Evolutionary conservation across 306 rosid species (phyloP), one percentile per base, ranked within the genome.

Genomic region (Astragalus glycyphyllos): DNA sequence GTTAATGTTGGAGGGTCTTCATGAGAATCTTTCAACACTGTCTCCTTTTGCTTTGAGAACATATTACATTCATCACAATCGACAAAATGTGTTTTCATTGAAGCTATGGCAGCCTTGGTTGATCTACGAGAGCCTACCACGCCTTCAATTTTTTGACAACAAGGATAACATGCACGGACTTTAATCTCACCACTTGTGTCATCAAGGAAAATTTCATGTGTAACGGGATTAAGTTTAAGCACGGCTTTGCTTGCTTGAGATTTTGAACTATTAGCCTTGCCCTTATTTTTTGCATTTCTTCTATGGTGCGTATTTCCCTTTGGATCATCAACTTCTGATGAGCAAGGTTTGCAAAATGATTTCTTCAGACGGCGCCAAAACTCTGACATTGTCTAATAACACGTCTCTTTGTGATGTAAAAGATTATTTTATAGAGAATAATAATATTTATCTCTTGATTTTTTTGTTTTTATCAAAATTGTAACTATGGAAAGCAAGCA

Each of bases 271-370:
- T 58, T 40, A 49, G 5, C 50, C 26, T 54, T 60, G 58, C 4
- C 48, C 15, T 41, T 46, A 7, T 17, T 80, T 44, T 54, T 75
- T 81, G 35, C 69, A 11, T 49, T 49, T 60, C 37, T 49, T 60
- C 37, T 45, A 6, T 51, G 65, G 8, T 76, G 54, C 9, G 35
- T 46, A 12, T 12, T 68, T 70, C 60, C 38, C 49, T 45, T 49
- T 1, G 88, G 84, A 56, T 78, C 86, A 81, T 77, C 60, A 60
- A 85, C 87, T 49, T 81, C 88, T 34, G 79, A 67, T 31, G 67
- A 68, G n/a, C 69, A 40, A 37, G 81, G 23, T 51, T 77, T 85
- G 85, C 86, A 83, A 34, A 81, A 58, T 48, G 88, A 81, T 49
- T 70, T 85, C 78, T 69, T 85, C 65, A 83, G 60, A 77, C 67